Evolutionary conservation across 2,329 filamentous ascomycete genomes (phyloP), one percentile per base, ranked within the genome.

Genomic region (Trichoderma asperellum): DNA sequence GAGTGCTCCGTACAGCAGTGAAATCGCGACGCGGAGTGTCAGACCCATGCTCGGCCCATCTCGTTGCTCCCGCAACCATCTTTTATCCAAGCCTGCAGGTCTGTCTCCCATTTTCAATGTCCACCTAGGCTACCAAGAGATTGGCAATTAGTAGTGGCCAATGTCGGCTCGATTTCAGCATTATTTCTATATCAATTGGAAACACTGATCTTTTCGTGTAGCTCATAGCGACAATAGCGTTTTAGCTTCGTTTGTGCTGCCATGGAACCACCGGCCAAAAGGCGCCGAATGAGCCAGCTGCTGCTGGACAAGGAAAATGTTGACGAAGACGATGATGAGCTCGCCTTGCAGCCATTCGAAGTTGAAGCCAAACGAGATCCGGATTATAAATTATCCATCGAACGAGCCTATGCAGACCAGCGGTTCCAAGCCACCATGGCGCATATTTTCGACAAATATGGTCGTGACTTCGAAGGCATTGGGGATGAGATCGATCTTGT

Each of bases 401-500:
- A 87, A 59, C 87, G 91, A 72, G 86, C 87, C 61, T 85, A 86
- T 67, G 92, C 93, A 69, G 89, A 92, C 71, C 82, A 85, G 72
- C 89, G 89, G 70, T 86, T 97, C 52, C 95, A 96, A 78, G 90
- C 89, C n/a, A 89, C 89, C 5, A 96, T 97, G 77, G 94, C 97
- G 76, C 84, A 88, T 68, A 97, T 98, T 68, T 97, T 97, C 77
- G 88, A 91, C 71, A 97, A 97, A 79, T 97, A 97, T 78, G 89
- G 86, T 65, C 89, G 86, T 72, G 92, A 97, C 77, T 97, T 97
- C 75, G 89, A 89, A 2, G 91, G 90, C 5, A 85, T 95, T 62
- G 94, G 91, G 66, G 95, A 98, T 79, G 94, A 97, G 81, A 94
- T 98, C 75, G 93, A 98, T 78, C 83, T 97, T 68, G 83, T 85